Evolutionary conservation across 2,329 filamentous ascomycete genomes (phyloP), one percentile per base, ranked within the genome.

Genomic region (Sporothrix curviconia): DNA sequence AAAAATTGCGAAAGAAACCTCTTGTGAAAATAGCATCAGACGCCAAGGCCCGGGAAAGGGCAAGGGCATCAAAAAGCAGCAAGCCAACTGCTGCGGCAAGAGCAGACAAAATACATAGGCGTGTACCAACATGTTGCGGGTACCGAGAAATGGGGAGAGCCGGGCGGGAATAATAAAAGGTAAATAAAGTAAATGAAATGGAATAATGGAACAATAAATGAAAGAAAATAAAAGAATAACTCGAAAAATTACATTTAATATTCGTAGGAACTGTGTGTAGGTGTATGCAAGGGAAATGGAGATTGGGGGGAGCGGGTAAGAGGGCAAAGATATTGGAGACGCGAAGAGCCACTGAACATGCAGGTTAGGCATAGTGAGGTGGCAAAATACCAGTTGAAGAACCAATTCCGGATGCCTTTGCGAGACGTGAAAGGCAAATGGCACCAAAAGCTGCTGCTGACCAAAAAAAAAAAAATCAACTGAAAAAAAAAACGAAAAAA

Each of bases 351-450:
- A 63, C 62, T 66, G 66, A 65, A 66, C 68, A 71, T 74, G 71
- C 71, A 74, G 65, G 71, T 64, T 64, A 69, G 67, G 70, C 72
- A 71, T 67, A 68, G 68, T 70, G 69, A 70, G 69, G 74, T 76
- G 74, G 74, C 74, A 70, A 75, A 72, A 73, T 70, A 71, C 70
- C 69, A 66, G 64, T 65, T 63, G 67, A 36, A 50, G 47, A 50
- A 68, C 71, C 71, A 74, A 72, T 74, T 66, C 71, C 66, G 67
- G 64, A 64, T 53, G 49, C n/a, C 65, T 63, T 67, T 64, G 68
- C 69, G 64, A 64, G 59, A 64, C 55, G 64, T 60, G 61, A 60
- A 62, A 61, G 55, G 62, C 61, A 36, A 50, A 28, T 17, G 32
- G 36, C 28, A 58, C 46, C 28, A 58, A 19, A 28, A 55, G 52